These are phyloP conservation scores for Aspergillus campestris DNA, from an alignment of 495 filamentous ascomycete genomes.

Conservation along the genomic window DNA sequence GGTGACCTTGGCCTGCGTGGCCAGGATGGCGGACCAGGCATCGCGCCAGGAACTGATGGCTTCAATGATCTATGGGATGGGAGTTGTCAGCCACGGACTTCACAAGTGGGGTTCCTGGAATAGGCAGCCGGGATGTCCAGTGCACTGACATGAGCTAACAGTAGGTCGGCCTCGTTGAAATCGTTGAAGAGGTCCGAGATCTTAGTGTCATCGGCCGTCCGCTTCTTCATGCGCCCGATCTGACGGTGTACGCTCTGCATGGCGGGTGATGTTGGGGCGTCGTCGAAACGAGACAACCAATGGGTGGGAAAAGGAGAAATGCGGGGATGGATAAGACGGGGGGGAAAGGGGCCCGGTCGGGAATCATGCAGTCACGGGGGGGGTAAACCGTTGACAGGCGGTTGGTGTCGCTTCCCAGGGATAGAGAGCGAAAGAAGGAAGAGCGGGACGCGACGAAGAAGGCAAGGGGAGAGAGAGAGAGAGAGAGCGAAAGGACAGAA, in stretches of 20 bases:
- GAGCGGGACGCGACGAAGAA: background rate
- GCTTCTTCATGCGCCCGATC: constrained; percentile 62
- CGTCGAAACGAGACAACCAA: background rate
- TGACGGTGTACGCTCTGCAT: constrained; percentile 79
- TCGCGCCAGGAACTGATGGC: constrained; percentile 77
- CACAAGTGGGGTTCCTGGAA: background rate
- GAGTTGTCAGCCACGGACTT: background rate
- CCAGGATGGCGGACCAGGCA: constrained; percentile 69
- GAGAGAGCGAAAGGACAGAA: background rate
- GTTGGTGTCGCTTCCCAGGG: background rate
- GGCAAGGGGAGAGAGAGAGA: constrained; percentile 3
- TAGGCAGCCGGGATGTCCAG: background rate
- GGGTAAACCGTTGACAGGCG: too few species aligned
- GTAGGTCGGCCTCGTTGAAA: constrained; percentile 75
- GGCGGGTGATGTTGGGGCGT: constrained; percentile 15
- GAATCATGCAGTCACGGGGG: too few species aligned
- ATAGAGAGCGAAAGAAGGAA: background rate
- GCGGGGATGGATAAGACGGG: background rate
- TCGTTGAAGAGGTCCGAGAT: constrained; percentile 70
- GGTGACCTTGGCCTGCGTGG: constrained; percentile 58
- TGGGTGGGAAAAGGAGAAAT: background rate
- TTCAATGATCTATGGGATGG: constrained; percentile 59
- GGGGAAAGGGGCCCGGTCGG: background rate
- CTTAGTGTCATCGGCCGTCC: constrained; percentile 68
- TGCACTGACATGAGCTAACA: constrained; percentile 57